Evolutionary conservation across 495 filamentous ascomycete genomes (phyloP), one percentile per base, ranked within the genome.

Genomic region (Hypoxylon lenormandii): DNA sequence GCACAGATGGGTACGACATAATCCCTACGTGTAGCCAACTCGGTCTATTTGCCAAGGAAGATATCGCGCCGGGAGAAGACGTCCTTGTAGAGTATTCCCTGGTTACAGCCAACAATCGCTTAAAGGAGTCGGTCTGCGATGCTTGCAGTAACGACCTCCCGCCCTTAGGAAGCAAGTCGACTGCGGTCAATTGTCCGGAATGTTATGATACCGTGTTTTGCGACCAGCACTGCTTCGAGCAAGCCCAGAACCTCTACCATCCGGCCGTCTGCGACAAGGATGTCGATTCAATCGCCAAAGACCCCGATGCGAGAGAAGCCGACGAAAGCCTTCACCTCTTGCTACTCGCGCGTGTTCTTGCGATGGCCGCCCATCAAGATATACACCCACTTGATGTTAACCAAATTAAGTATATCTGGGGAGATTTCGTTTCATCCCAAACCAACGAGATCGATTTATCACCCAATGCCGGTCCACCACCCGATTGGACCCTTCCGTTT

Each of bases 391-490:
- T 98, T 12, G 90, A 95, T 1, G 85, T 98, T 0, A 83, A 85
- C 0, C 91, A 96, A 70, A 85, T 95, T 28, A 94, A 94, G 72
- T 97, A 93, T 78, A 94, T 97, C 61, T 98, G 96, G 90, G 96
- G 94, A n/a, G 95, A 85, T 66, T 85, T 85, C 59, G 76, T 86
- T n/a, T 76, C 78, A 12, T 78, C 78, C 38, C 54, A 71, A 61
- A 72, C 75, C 38, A 87, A 86, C 71, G 82, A 83, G 30, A 81
- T 86, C 59, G 69, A 80, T 64, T 66, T 80, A 49, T 80, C 84
- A 60, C 64, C 81, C 50, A 79, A 84, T 43, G 83, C 80, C 33
- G 80, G 78, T 10, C 83, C 85, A 15, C 83, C 85, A n/a, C 84
- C 84, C 13, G 77, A 85, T 57, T 86, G 84, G 80, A 90, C 89